Percentiles rank a stretch among this genome's conserved stretches.
Conservation (phyloP, 352 stramenopile species). For the Globisporangium rhizosaccharum region DNA sequence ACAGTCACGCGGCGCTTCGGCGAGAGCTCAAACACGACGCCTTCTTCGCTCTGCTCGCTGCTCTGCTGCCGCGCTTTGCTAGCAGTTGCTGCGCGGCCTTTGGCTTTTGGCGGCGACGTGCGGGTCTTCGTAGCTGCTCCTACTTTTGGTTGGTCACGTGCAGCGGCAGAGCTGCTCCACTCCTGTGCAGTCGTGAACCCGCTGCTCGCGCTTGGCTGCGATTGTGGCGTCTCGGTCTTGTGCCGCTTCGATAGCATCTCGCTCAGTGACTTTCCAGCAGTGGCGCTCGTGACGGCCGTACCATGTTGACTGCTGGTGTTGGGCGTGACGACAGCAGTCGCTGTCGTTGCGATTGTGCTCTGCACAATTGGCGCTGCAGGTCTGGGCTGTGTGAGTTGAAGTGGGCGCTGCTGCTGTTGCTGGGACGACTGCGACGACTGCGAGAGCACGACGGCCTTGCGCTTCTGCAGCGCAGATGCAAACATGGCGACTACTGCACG, state of each 20-base stretch:
- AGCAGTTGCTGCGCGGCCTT: neutral
- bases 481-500: neutral
- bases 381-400: neutral
- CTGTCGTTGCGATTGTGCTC: neutral
- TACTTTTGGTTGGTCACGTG: neutral
- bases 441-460: slow-evolving; percentile 3
- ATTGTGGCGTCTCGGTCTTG: neutral
- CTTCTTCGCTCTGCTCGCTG: slow-evolving; percentile 15
- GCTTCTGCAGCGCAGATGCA: slow-evolving; percentile 7
- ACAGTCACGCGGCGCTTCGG: slow-evolving; percentile 53
- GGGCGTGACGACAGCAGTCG: too few species aligned
- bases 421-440: neutral
- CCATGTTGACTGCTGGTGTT: neutral
- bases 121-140: neutral
- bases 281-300: neutral
- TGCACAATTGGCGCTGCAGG: neutral
- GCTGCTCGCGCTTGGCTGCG: neutral
- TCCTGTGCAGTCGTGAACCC: neutral
- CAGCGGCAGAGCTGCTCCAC: neutral
- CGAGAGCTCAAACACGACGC: slow-evolving; percentile 47
- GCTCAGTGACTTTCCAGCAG: slow-evolving; percentile 1
- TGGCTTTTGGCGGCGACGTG: neutral
- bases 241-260: slow-evolving; percentile 7
- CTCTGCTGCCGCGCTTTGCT: slow-evolving; percentile 5
- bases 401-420: neutral